phyloP scores from a whole-genome alignment of 345 rosid genomes.

The Dimocarpus longan region DNA sequence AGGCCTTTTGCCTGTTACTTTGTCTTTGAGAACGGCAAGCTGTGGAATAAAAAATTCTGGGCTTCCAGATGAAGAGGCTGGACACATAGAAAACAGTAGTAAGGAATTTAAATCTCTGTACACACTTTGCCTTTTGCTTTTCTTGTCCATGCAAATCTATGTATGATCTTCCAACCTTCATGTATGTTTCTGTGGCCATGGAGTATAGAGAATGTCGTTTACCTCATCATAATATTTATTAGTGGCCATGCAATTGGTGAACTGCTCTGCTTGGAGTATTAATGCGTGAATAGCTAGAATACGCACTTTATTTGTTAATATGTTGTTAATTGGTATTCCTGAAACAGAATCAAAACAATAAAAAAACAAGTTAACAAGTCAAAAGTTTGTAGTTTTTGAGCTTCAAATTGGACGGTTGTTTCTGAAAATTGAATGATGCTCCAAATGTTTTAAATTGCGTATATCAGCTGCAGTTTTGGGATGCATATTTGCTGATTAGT shows the following conservation, averaged over 20 bases:
- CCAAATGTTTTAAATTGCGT: background rate
- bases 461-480: background rate
- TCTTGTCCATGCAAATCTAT: slow-evolving; percentile 3
- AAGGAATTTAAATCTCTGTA: slow-evolving; percentile 35
- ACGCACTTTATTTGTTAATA: background rate
- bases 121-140: background rate
- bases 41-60: slow-evolving; percentile 86
- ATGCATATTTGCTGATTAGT: background rate
- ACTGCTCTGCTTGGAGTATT: background rate
- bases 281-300: background rate
- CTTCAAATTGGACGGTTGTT: background rate
- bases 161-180: slow-evolving; percentile 2
- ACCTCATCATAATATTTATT: background rate
- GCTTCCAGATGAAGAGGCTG: slow-evolving; percentile 74
- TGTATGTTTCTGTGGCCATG: background rate
- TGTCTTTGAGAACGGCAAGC: slow-evolving; percentile 75
- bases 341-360: background rate
- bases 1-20: slow-evolving; percentile 78
- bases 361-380: background rate
- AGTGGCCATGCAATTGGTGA: background rate
- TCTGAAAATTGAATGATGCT: background rate
- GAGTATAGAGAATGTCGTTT: background rate
- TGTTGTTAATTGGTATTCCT: background rate
- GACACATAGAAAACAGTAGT: slow-evolving; percentile 71
- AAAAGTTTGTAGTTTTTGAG: background rate